Conservation (phyloP, 257 asterid genomes). For the Coffea eugenioides region DNA sequence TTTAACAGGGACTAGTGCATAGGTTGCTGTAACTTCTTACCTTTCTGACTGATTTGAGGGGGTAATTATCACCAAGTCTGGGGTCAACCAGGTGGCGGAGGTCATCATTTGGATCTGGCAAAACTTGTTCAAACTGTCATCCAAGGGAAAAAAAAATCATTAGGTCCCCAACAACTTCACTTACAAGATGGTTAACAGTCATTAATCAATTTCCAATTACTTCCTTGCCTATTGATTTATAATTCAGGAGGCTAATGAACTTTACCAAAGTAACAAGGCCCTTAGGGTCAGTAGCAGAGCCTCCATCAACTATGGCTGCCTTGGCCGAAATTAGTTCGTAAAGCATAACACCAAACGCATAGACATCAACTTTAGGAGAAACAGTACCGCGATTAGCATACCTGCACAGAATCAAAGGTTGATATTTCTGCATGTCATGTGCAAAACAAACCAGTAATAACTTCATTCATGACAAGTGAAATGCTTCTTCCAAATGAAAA, state of each 20-base stretch:
- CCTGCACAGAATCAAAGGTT: slow-evolving; percentile 38
- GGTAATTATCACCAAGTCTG: slow-evolving; percentile 67
- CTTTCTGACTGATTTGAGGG: slow-evolving; percentile 70
- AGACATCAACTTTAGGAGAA: slow-evolving; percentile 92
- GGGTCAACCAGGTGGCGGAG: slow-evolving; percentile 67
- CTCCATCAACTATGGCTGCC: slow-evolving; percentile 74
- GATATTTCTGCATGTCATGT: background rate
- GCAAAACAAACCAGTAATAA: too few species aligned
- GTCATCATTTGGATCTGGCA: slow-evolving; percentile 55
- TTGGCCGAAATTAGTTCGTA: slow-evolving; percentile 88
- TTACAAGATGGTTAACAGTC: too few species aligned
- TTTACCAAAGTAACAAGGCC: slow-evolving; percentile 87
- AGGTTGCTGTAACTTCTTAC: slow-evolving; percentile 22
- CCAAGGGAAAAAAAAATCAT: slow-evolving; percentile 4
- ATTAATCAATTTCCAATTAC: too few species aligned
- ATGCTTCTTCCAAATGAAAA: too few species aligned
- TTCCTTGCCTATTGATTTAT: too few species aligned
- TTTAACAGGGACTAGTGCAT: background rate
- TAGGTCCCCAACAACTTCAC: too few species aligned
- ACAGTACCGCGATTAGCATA: slow-evolving; percentile 88
- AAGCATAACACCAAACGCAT: slow-evolving; percentile 92
- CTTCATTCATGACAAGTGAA: too few species aligned
- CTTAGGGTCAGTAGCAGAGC: slow-evolving; percentile 60
- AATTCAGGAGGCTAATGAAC: background rate
- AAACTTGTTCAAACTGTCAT: slow-evolving; percentile 79